phyloP scores from a whole-genome alignment of 768 basidiomycete genomes.

The Agrocybe pediades region DNA sequence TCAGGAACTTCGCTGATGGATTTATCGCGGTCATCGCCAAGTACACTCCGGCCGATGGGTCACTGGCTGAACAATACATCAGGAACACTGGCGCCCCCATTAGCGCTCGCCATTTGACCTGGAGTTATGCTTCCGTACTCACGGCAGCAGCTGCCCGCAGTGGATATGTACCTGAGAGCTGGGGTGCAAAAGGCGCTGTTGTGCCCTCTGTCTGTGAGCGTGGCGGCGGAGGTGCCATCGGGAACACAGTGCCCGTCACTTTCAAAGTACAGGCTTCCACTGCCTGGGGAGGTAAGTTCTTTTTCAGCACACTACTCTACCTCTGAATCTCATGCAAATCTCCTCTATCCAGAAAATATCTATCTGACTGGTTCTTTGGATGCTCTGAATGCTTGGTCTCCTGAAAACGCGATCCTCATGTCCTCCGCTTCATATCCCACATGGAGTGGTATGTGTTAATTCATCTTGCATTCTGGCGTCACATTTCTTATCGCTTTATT shows the following conservation, averaged over 20 bases:
- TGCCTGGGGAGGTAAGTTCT: conserved; percentile 50
- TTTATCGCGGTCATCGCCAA: conserved; percentile 60
- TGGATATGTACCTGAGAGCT: conserved; percentile 50
- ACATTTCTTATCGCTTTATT: neutral
- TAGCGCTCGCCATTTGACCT: conserved; percentile 73
- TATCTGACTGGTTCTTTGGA: conserved; percentile 63
- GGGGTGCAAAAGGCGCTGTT: conserved; percentile 65
- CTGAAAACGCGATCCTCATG: conserved; percentile 55
- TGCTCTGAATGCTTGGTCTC: conserved; percentile 60
- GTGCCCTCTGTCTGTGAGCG: conserved; percentile 43
- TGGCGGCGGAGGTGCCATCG: conserved; percentile 28
- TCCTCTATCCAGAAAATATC: conserved; percentile 55
- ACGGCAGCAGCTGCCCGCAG: conserved; percentile 59
- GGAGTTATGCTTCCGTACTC: conserved; percentile 74
- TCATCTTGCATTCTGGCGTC: neutral
- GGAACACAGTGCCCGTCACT: conserved; percentile 39
- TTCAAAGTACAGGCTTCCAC: conserved; percentile 68
- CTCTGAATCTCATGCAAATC: neutral
- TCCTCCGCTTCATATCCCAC: conserved; percentile 59
- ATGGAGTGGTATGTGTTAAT: conserved; percentile 62
- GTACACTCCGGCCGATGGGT: conserved; percentile 64
- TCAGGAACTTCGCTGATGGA: conserved; percentile 64
- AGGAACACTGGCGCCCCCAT: conserved; percentile 50
- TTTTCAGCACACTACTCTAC: neutral
- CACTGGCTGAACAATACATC: conserved; percentile 65